Evolutionary conservation across 352 stramenopile genomes (phyloP).

Genomic region (Phytophthora boehmeriae): DNA sequence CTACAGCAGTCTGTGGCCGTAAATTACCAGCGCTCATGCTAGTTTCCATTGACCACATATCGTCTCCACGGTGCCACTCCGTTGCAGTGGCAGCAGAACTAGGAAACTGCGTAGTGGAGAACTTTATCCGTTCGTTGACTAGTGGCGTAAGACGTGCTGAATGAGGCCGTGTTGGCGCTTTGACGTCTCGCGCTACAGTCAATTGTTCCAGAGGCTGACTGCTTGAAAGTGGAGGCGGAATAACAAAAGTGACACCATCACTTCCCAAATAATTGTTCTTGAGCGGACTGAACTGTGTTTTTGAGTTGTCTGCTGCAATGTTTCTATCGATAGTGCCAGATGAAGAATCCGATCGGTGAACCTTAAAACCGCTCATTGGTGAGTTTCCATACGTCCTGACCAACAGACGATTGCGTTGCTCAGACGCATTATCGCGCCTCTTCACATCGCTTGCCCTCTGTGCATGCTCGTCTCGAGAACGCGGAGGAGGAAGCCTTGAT

Average conservation of each 20-base stretch:
- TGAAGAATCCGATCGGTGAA: slow-evolving; percentile 22
- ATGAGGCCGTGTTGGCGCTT: slow-evolving; percentile 35
- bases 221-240: slow-evolving; percentile 52
- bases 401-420: slow-evolving; percentile 52
- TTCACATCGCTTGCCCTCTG: slow-evolving; percentile 35
- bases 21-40: slow-evolving; percentile 23
- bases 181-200: slow-evolving; percentile 21
- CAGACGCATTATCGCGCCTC: slow-evolving; percentile 43
- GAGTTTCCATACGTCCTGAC: slow-evolving; percentile 57
- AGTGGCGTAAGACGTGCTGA: slow-evolving; percentile 46
- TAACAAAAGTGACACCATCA: slow-evolving; percentile 55
- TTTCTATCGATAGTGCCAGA: slow-evolving; percentile 16
- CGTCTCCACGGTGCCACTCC: slow-evolving; percentile 20
- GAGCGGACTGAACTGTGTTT: slow-evolving; percentile 38
- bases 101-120: slow-evolving; percentile 33
- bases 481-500: slow-evolving; percentile 46
- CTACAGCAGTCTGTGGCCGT: slow-evolving; percentile 40
- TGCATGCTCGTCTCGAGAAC: slow-evolving; percentile 46
- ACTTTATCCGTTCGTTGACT: slow-evolving; percentile 45
- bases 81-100: slow-evolving; percentile 10
- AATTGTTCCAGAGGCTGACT: slow-evolving; percentile 29
- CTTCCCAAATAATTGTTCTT: slow-evolving; percentile 52
- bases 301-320: slow-evolving; percentile 17
- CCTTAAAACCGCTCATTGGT: slow-evolving; percentile 20
- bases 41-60: slow-evolving; percentile 23